Conservation (phyloP, 768 basidiomycete species). For the Cystoderma amianthinum region DNA sequence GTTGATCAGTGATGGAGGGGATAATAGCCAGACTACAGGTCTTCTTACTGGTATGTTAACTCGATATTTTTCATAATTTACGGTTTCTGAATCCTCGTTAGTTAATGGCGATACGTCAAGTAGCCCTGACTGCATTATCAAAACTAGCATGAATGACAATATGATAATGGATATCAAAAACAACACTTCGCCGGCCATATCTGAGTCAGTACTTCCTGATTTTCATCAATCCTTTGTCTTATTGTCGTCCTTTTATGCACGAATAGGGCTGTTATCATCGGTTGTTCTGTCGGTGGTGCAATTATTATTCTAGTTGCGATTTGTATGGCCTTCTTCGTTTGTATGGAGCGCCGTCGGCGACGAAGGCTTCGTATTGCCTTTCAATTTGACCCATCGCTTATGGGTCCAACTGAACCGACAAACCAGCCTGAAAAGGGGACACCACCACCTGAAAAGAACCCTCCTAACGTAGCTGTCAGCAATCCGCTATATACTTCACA, state of each 20-base stretch:
- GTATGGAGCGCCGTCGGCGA: conserved; percentile 29
- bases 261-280: conserved; percentile 38
- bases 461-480: conserved; percentile 11
- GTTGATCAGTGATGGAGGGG: conserved; percentile 32
- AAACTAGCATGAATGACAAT: background rate
- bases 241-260: background rate
- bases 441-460: conserved; percentile 2
- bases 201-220: background rate
- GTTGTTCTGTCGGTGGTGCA: conserved; percentile 32
- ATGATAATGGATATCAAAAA: background rate
- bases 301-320: conserved; percentile 30
- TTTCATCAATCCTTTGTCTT: background rate
- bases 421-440: background rate
- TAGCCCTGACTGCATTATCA: conserved; percentile 8
- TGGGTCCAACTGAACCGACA: conserved; percentile 11
- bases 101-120: conserved; percentile 26
- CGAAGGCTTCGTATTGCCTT: conserved; percentile 8
- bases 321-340: conserved; percentile 34
- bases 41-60: conserved; percentile 30
- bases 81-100: conserved; percentile 6
- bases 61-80: background rate
- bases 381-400: conserved; percentile 15
- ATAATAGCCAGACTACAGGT: conserved; percentile 30
- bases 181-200: background rate
- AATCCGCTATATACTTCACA: conserved; percentile 29